Evolutionary conservation across 2,329 filamentous ascomycete genomes (phyloP).

Genomic region (Orbilia quercus): DNA sequence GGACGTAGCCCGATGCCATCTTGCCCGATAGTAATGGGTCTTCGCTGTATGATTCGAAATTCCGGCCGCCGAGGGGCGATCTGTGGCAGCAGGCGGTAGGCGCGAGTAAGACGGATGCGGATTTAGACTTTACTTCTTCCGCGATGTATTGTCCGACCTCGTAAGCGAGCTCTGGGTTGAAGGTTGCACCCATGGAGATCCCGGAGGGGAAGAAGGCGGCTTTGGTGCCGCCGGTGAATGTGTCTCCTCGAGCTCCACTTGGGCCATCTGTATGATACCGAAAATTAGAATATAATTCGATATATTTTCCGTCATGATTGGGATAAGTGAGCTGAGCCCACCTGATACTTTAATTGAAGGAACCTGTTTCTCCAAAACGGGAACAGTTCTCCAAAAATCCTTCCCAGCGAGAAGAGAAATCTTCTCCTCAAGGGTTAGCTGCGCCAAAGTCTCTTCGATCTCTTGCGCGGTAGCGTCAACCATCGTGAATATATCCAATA

Average conservation of each 20-base stretch:
- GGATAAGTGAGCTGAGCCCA: not conserved
- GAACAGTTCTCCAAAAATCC: constrained; percentile 76
- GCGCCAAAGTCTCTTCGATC: constrained; percentile 49
- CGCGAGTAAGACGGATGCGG: constrained; percentile 70
- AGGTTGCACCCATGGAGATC: constrained; percentile 60
- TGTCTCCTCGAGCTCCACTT: constrained; percentile 58
- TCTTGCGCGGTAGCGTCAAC: constrained; percentile 26
- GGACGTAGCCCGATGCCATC: constrained; percentile 72
- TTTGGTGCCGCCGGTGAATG: constrained; percentile 56
- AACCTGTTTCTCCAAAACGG: constrained; percentile 67
- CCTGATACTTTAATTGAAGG: constrained; percentile 55
- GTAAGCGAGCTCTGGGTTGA: constrained; percentile 59
- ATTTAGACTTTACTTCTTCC: constrained; percentile 60
- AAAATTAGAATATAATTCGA: constrained; percentile 4
- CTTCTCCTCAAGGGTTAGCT: constrained; percentile 54
- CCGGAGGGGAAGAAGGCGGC: constrained; percentile 57
- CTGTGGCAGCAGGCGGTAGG: constrained; percentile 79
- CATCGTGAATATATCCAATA: constrained; percentile 18
- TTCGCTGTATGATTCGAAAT: constrained; percentile 85
- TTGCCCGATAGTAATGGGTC: constrained; percentile 76
- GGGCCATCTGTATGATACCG: constrained; percentile 58
- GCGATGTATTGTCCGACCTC: constrained; percentile 60
- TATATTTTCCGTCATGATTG: not conserved
- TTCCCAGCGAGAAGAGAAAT: constrained; percentile 58
- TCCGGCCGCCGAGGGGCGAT: constrained; percentile 82